Evolutionary conservation across 2,329 filamentous ascomycete species (phyloP).

Genomic region (Dothiorella sarmentorum): DNA sequence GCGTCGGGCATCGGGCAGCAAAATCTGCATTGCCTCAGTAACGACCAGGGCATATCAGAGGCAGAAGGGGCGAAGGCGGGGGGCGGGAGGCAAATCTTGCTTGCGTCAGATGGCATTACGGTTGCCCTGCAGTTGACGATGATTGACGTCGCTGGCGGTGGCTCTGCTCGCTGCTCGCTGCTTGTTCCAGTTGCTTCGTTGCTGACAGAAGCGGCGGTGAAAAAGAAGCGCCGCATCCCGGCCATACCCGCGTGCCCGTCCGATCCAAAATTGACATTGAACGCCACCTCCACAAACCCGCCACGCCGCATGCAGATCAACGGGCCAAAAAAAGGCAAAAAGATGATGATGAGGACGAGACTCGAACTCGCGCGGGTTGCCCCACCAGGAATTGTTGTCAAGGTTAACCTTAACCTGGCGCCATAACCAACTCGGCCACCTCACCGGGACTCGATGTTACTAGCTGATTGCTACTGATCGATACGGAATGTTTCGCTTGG

Average conservation of each 20-base stretch:
- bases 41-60: not conserved
- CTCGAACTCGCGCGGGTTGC: constrained; percentile 18
- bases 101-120: not conserved
- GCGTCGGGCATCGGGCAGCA: not conserved
- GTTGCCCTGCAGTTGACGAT: not conserved
- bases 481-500: too few relatives aligned
- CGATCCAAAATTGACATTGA: not conserved
- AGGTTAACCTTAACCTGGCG: constrained; percentile 16
- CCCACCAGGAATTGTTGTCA: constrained; percentile 9
- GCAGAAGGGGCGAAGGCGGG: not conserved
- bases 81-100: not conserved
- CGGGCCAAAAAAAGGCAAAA: not conserved
- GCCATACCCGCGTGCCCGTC: not conserved
- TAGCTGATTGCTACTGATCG: not conserved
- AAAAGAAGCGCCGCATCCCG: constrained; percentile 1
- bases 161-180: not conserved
- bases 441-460: not conserved
- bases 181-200: too few relatives aligned
- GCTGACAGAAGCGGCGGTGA: not conserved
- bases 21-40: not conserved
- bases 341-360: constrained; percentile 16
- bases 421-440: constrained; percentile 18
- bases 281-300: not conserved
- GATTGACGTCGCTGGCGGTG: constrained; percentile 5
- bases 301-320: not conserved